Evolutionary conservation across 352 stramenopile species (phyloP).

Genomic region (Phytophthora pluvialis): DNA sequence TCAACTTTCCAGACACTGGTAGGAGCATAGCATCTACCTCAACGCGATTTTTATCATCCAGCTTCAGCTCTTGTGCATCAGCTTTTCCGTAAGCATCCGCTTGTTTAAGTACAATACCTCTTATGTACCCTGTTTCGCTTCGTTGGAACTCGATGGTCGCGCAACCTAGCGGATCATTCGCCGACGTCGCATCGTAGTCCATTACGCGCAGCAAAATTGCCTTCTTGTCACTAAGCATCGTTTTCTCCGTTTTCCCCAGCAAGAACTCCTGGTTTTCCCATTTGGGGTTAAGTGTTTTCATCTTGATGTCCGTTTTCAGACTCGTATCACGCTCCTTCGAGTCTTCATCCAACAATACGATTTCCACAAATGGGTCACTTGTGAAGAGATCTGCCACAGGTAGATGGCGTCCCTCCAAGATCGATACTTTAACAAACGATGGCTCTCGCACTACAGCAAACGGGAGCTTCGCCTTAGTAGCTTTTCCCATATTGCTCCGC

Average conservation of each 20-base stretch:
- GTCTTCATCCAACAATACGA: conserved; percentile 54
- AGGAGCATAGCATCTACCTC: conserved; percentile 65
- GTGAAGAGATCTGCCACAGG: conserved; percentile 51
- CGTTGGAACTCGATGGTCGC: conserved; percentile 64
- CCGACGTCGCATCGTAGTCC: conserved; percentile 57
- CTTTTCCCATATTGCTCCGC: conserved; percentile 9
- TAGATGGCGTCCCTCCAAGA: conserved; percentile 65
- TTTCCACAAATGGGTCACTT: conserved; percentile 69
- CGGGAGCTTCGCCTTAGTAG: conserved; percentile 12
- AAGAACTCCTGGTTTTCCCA: conserved; percentile 79
- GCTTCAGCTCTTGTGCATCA: conserved; percentile 36
- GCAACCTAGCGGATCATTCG: conserved; percentile 65
- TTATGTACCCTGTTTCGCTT: conserved; percentile 53
- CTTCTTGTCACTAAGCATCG: conserved; percentile 64
- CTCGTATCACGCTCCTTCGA: conserved; percentile 61
- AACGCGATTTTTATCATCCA: conserved; percentile 46
- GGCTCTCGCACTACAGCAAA: conserved; percentile 40
- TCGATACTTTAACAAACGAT: conserved; percentile 66
- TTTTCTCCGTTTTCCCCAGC: conserved; percentile 58
- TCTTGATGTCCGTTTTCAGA: conserved; percentile 72
- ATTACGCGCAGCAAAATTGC: conserved; percentile 63
- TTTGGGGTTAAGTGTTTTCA: conserved; percentile 69
- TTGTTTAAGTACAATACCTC: conserved; percentile 52
- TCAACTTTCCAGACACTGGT: conserved; percentile 44
- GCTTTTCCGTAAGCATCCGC: conserved; percentile 44